Evolutionary conservation across 176 grass and related monocot genomes (phyloP), one percentile per base, ranked within the genome.

Genomic region (Secale cereale): DNA sequence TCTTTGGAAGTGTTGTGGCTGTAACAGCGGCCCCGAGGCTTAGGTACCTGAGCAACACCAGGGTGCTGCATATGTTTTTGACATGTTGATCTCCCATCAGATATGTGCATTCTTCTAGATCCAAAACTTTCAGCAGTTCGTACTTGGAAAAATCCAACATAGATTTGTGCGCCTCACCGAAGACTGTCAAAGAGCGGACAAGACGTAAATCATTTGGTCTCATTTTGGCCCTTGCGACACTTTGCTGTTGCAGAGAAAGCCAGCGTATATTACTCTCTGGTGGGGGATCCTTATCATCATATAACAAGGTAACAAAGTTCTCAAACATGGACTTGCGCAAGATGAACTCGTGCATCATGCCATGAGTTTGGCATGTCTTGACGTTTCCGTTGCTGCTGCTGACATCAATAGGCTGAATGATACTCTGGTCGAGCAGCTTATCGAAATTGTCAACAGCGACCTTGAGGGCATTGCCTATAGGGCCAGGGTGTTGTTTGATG

Each of bases 301-400:
- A 22, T 20, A 22, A 15, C 0, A 71, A 29, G 0, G 80, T 82
- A 17, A 82, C 60, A 35, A 82, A 71, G n/a, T 82, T 60, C 14
- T 72, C 80, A 41, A n/a, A n/a, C n/a, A n/a, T n/a, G n/a, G 80
- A 41, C 10, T 82, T 82, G 2, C 41, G 67, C 23, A 1, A n/a
- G 27, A 60, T 40, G 80, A 82, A 72, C 80, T 82, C 80, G 8
- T 59, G 67, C 80, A 82, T 60, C 80, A 82, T 82, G 6, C 67
- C 50, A 0, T 82, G 67, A 29, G 50, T 82, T 28, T 59, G 66
- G 23, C 48, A 71, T 20, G 66, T 82, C 67, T 82, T 82, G 0
- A 3, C 23, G 10, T 82, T n/a, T 2, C 70, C 40, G 50, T 27
- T 60, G n/a, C 67, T 59, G 70, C 35, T 36, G 35, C 7, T 36